Percentiles rank a stretch among this genome's conserved stretches.
phyloP scores from a whole-genome alignment of 2,329 filamentous ascomycete genomes.

The Salinomyces thailandicus region DNA sequence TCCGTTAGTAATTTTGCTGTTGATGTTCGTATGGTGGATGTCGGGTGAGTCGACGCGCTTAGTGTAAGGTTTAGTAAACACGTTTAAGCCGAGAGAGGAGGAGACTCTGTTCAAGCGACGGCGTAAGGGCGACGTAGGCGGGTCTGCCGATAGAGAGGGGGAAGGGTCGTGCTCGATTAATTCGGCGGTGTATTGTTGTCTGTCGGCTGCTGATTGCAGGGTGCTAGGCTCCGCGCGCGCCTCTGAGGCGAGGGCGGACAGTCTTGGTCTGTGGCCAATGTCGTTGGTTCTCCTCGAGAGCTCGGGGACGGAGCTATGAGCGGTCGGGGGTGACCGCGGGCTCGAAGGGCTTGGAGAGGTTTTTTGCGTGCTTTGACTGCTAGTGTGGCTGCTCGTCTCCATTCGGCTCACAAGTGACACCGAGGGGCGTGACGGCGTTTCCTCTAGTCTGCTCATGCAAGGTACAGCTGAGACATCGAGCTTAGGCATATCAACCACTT shows the following conservation, averaged over 20 bases:
- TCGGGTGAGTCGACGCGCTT: too few species aligned
- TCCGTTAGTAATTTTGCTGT: too few species aligned
- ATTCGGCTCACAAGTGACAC: conserved; percentile 2
- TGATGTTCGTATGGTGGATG: too few species aligned
- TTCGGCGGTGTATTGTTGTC: conserved; percentile 1
- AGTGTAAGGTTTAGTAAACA: too few species aligned
- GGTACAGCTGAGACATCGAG: conserved; percentile 6
- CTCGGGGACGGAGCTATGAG: conserved; percentile 15
- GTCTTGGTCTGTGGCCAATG: conserved; percentile 4
- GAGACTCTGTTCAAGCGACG: conserved; percentile 12
- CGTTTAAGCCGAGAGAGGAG: conserved; percentile 14
- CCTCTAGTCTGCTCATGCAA: conserved; percentile 2
- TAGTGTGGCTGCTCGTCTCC: conserved; percentile 7
- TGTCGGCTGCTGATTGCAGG: neutral
- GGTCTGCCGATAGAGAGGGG: neutral
- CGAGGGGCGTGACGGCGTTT: conserved; percentile 1
- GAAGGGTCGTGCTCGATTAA: neutral
- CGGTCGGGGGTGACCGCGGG: conserved; percentile 10
- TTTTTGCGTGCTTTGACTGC: conserved; percentile 9
- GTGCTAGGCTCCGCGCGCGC: neutral
- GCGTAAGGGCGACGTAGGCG: neutral
- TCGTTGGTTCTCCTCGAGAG: conserved; percentile 2
- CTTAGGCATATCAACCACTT: conserved; percentile 20
- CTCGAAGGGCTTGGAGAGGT: conserved; percentile 6
- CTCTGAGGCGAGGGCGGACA: conserved; percentile 1